These are phyloP conservation scores for Solanum pinnatisectum DNA, from an alignment of 257 asterid genomes.

Conservation along the genomic window DNA sequence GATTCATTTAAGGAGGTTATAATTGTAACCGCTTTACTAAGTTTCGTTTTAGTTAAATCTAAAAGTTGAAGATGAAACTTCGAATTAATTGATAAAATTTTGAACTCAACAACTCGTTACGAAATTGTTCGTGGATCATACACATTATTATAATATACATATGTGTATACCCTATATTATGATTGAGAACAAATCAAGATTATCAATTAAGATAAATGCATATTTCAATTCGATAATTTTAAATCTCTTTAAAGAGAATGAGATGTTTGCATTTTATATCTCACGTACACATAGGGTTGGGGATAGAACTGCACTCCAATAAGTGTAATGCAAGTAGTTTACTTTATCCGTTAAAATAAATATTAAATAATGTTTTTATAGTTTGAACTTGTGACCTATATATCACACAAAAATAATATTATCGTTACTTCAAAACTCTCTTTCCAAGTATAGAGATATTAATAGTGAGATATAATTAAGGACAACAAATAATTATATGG, in stretches of 20 bases:
- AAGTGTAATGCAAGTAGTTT: not conserved
- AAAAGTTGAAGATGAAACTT: fast-evolving
- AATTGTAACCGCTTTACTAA: not conserved
- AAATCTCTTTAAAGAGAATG: not conserved
- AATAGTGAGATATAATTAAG: not conserved
- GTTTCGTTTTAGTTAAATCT: not conserved
- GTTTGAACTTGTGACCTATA: not conserved
- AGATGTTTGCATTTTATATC: not conserved
- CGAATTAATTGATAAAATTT: not conserved
- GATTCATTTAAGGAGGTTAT: not conserved
- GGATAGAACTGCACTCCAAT: not conserved
- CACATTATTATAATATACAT: not conserved
- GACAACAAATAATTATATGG: not conserved
- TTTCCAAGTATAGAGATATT: not conserved
- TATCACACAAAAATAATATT: fast-evolving
- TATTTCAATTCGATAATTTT: not conserved
- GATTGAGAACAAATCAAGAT: no score
- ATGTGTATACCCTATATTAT: no score
- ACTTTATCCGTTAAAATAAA: not conserved
- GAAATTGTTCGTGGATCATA: not conserved
- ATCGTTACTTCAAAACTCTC: fast-evolving
- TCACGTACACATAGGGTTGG: not conserved
- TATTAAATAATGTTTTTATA: not conserved
- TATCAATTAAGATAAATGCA: no score
- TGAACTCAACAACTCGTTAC: not conserved